Base-by-base conservation (phyloP, 176 grass and related monocot species). In the Aegilops bicornis region DNA sequence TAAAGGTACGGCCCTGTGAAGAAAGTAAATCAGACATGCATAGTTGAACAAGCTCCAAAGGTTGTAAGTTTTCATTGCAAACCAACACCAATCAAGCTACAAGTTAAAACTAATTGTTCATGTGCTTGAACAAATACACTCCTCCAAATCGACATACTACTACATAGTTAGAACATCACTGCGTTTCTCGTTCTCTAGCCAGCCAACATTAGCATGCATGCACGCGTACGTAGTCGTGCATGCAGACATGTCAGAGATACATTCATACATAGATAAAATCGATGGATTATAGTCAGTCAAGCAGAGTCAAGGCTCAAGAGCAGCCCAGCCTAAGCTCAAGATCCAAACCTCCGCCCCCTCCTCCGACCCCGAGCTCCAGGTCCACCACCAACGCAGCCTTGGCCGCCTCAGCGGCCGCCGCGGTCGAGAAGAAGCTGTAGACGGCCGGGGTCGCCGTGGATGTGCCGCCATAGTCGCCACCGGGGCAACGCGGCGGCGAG, bases 251-350 rank as follows among this genome's bases (percentile, higher is more conserved):
- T 59, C 50, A 19, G 0, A 54, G 25, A 27, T 27, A 27, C 25
- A 27, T 27, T 27, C 25, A 27, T 27, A 27, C 25, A 27, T 27
- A 27, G 25, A 27, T 27, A 27, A 27, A 9, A 45, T 36, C 0
- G 39, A 42, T 47, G 43, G 12, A 54, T 54, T 20, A 56, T 2
- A 56, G 52, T 56, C 17, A 56, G 17, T 56, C 52, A 0, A 0
- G 6, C 2, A 56, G 52, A 58, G 54, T 58, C 52, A 58, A 58
- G 5, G 0, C 54, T 17, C 14, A 92, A 25, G 68, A 43, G 50
- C 68, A 87, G 2, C 85, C 89, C 22, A 91, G 89, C 85, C 89
- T 87, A 52, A 91, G 85, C 81, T 91, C 89, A 76, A 91, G 89
- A 87, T 91, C 89, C 45, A 91, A 36, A 10, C 45, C 89, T 22